Conservation (phyloP, 1,284 basidiomycete species). For the Neolentinus lepideus region DNA sequence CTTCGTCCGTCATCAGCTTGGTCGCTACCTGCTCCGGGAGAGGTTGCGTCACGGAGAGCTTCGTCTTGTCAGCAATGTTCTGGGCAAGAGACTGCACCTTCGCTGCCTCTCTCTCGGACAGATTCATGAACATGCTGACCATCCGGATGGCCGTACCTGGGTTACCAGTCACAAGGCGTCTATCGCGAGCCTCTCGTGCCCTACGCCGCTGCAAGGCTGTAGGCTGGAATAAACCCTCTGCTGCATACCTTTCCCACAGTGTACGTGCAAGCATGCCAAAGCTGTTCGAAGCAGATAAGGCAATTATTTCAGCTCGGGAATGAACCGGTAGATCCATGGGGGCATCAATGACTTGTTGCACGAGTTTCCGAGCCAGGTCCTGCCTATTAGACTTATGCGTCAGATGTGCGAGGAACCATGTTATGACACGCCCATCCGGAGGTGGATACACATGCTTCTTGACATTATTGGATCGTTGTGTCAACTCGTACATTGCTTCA, state of each 20-base stretch:
- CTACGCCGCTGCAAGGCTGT: background rate
- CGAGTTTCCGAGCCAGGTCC: conserved; percentile 35
- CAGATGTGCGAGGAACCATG: conserved; percentile 46
- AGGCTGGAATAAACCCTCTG: conserved; percentile 16
- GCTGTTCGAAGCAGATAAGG: conserved; percentile 35
- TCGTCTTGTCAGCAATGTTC: background rate
- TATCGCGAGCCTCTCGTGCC: conserved; percentile 18
- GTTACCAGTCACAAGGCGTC: conserved; percentile 34
- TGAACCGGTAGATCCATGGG: conserved; percentile 32
- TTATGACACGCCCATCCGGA: conserved; percentile 35
- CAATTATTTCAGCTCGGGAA: conserved; percentile 41
- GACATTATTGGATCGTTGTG: conserved; percentile 4
- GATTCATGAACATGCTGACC: conserved; percentile 42
- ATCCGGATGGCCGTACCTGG: conserved; percentile 44
- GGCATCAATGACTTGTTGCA: conserved; percentile 36
- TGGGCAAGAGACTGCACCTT: conserved; percentile 5
- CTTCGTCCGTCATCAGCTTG: background rate
- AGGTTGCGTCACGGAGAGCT: too few species aligned
- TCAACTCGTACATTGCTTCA: conserved; percentile 10
- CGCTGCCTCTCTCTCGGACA: conserved; percentile 18
- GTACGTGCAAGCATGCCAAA: conserved; percentile 37
- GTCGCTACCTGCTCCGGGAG: background rate
- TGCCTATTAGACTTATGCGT: conserved; percentile 27
- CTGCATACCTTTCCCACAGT: conserved; percentile 50
- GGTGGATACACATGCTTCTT: conserved; percentile 33